Evolutionary conservation across 192 early-diverging fungal genomes (phyloP).

Genomic region (Dispira parvispora): DNA sequence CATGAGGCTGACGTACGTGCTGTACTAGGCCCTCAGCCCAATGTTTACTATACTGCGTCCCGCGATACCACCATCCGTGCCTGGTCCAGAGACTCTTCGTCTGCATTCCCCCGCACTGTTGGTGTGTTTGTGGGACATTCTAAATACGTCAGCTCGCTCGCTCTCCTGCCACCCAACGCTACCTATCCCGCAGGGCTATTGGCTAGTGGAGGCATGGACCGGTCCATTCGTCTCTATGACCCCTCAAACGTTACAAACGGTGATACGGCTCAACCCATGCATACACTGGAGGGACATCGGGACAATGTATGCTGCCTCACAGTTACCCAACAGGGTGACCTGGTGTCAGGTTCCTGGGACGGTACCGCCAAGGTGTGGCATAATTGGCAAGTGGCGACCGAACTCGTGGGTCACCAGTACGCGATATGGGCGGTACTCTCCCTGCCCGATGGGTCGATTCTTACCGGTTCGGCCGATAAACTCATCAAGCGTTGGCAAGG

Average conservation of each 20-base stretch:
- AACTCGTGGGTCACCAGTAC: constrained; percentile 56
- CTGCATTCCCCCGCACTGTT: background rate
- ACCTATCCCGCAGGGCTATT: constrained; percentile 2
- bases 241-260: background rate
- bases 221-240: constrained; percentile 8
- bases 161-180: background rate
- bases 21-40: constrained; percentile 2
- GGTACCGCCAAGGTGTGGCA: constrained; percentile 82
- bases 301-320: constrained; percentile 76
- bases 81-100: constrained; percentile 1
- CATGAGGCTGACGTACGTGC: constrained; percentile 10
- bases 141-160: constrained; percentile 8
- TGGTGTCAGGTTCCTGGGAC: constrained; percentile 98
- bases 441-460: constrained; percentile 41
- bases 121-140: constrained; percentile 6
- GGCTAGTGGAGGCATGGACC: constrained; percentile 3
- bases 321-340: constrained; percentile 32
- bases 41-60: constrained; percentile 2
- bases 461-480: constrained; percentile 88
- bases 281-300: constrained; percentile 60
- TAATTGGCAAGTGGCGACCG: constrained; percentile 48
- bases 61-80: constrained; percentile 4
- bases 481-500: constrained; percentile 73
- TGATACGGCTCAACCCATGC: constrained; percentile 26
- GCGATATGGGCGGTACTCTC: constrained; percentile 90